phyloP scores from a whole-genome alignment of 495 filamentous ascomycete species.

The Monascus purpureus region DNA sequence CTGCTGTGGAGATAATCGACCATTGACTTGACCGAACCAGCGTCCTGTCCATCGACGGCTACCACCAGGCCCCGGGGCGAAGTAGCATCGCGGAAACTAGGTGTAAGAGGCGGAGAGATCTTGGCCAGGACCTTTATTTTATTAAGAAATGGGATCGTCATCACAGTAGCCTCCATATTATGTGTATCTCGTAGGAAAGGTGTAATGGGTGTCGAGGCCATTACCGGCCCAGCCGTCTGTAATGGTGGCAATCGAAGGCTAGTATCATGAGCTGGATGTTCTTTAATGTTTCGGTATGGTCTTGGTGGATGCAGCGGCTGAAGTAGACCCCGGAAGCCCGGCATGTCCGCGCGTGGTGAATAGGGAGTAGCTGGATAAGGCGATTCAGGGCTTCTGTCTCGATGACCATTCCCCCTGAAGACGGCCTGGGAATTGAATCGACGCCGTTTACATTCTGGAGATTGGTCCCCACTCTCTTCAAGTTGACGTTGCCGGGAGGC shows the following conservation, averaged over 20 bases:
- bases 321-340: slow-evolving; percentile 15
- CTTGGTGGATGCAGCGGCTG: slow-evolving; percentile 26
- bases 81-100: slow-evolving; percentile 22
- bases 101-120: slow-evolving; percentile 49
- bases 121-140: slow-evolving; percentile 58
- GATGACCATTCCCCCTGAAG: slow-evolving; percentile 15
- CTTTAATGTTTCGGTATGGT: slow-evolving; percentile 11
- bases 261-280: slow-evolving; percentile 18
- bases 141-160: slow-evolving; percentile 54
- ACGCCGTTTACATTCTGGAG: slow-evolving; percentile 44
- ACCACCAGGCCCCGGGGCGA: slow-evolving; percentile 60
- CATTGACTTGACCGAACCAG: slow-evolving; percentile 36
- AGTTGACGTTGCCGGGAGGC: slow-evolving; percentile 12
- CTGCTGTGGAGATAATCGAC: slow-evolving; percentile 46
- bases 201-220: slow-evolving; percentile 14
- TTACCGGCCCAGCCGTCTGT: slow-evolving; percentile 22
- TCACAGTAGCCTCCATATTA: slow-evolving; percentile 55
- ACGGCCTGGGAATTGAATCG: slow-evolving; percentile 26
- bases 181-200: slow-evolving; percentile 16
- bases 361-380: slow-evolving; percentile 21
- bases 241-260: slow-evolving; percentile 46
- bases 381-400: slow-evolving; percentile 21
- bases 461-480: slow-evolving; percentile 14
- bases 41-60: slow-evolving; percentile 63
- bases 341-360: slow-evolving; percentile 16